Conservation (phyloP, 2,329 filamentous ascomycete species). For the Cladophialophora exuberans region DNA sequence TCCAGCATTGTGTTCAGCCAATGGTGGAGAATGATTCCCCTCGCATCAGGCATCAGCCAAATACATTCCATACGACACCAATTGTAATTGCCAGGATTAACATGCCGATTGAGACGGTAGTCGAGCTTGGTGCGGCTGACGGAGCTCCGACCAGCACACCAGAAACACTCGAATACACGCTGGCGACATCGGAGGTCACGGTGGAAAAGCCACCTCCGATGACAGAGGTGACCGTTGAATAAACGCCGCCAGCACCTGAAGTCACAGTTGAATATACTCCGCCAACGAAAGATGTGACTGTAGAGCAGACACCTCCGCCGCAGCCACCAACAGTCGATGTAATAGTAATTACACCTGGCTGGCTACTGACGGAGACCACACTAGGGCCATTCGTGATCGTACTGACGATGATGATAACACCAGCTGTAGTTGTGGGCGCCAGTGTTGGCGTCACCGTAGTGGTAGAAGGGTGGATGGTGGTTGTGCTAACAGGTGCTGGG, state of each 20-base stretch:
- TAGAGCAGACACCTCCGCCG: slow-evolving; percentile 3
- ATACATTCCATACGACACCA: slow-evolving; percentile 1
- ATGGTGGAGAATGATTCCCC: not conserved
- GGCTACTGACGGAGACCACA: slow-evolving; percentile 12
- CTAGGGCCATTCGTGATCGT: not conserved
- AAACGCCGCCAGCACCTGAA: slow-evolving; percentile 17
- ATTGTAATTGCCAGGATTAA: slow-evolving; percentile 4
- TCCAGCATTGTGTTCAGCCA: not conserved
- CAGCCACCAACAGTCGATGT: not conserved
- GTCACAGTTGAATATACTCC: slow-evolving; percentile 14
- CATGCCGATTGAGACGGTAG: not conserved
- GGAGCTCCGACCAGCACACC: slow-evolving; percentile 20
- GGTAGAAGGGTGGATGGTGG: slow-evolving; percentile 8
- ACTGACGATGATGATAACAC: slow-evolving; percentile 21
- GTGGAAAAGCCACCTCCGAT: slow-evolving; percentile 18
- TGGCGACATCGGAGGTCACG: slow-evolving; percentile 19
- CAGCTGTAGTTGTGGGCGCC: slow-evolving; percentile 5
- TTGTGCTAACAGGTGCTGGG: slow-evolving; percentile 7
- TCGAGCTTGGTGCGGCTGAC: slow-evolving; percentile 1
- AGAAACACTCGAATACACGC: slow-evolving; percentile 21
- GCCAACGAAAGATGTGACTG: not conserved
- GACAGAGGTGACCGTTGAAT: slow-evolving; percentile 22
- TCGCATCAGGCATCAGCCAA: slow-evolving; percentile 5
- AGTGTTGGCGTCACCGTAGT: slow-evolving; percentile 4
- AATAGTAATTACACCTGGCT: slow-evolving; percentile 1